Evolutionary conservation across 148 eudicot species (phyloP).

Genomic region (Vaccinium darrowii): DNA sequence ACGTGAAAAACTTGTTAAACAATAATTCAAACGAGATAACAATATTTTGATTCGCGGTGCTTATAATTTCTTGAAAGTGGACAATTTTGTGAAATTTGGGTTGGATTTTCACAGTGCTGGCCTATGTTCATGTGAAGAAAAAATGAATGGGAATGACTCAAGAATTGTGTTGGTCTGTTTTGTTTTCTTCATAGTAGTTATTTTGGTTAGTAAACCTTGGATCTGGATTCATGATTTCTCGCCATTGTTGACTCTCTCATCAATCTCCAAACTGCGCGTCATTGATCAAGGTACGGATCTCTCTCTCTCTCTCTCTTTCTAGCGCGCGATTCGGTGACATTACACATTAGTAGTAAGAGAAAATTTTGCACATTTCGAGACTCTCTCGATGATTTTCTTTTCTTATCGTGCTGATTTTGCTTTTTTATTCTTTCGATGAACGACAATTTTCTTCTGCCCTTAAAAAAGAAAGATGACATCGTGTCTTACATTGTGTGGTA

Average conservation of each 20-base stretch:
- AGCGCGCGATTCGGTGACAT: neutral
- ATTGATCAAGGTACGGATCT: slow-evolving; percentile 10
- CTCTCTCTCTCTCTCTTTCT: neutral
- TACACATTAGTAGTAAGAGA: no score
- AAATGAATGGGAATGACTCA: slow-evolving; percentile 12
- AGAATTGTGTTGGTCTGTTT: neutral
- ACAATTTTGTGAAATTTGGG: neutral
- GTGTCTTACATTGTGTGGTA: no score
- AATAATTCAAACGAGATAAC: neutral
- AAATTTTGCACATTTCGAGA: no score
- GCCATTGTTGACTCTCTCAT: slow-evolving; percentile 14
- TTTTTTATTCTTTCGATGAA: no score
- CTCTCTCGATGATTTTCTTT: no score
- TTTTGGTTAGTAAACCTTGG: neutral
- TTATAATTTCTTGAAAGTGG: neutral
- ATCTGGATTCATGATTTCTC: neutral
- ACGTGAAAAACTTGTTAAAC: neutral
- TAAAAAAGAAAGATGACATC: no score
- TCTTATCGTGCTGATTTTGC: no score
- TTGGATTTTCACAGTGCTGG: neutral
- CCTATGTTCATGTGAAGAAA: neutral
- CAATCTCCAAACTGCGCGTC: neutral
- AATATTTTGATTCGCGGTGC: neutral
- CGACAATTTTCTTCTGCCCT: no score
- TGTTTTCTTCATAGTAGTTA: neutral